Evolutionary conservation across 805 yeast genomes (phyloP).

Genomic region (Ogataea ramenticola): DNA sequence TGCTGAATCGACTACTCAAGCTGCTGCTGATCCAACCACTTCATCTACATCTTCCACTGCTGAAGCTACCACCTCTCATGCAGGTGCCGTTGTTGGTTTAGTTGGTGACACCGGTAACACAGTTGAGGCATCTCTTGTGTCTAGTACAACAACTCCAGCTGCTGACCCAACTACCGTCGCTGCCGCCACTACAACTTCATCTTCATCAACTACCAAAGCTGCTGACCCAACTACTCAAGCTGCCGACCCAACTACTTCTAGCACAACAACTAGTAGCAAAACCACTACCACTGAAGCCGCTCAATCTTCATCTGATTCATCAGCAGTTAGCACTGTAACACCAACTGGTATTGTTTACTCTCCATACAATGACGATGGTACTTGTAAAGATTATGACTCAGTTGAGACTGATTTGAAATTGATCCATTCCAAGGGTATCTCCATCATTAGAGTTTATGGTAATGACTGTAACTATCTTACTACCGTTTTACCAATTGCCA

Average conservation of each 20-base stretch:
- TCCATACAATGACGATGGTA: constrained; percentile 64
- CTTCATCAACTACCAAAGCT: constrained; percentile 3
- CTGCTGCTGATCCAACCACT: constrained; percentile 3
- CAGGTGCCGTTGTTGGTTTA: too few species aligned
- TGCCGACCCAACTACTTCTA: constrained; percentile 1
- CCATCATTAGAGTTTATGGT: constrained; percentile 71
- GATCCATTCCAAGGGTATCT: constrained; percentile 56
- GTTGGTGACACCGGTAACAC: too few species aligned
- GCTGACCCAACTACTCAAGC: not conserved
- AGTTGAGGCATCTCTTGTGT: too few species aligned
- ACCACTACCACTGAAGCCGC: constrained; percentile 3
- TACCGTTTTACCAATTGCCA: constrained; percentile 57
- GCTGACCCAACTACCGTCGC: constrained; percentile 5
- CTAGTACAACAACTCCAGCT: too few species aligned
- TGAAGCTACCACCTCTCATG: constrained; percentile 1
- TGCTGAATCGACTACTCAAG: constrained; percentile 9
- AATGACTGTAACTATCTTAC: constrained; percentile 72
- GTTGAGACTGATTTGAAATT: constrained; percentile 52
- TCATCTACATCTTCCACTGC: constrained; percentile 2
- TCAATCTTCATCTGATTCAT: constrained; percentile 16
- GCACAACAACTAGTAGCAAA: constrained; percentile 10
- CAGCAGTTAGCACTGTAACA: constrained; percentile 17
- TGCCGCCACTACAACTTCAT: constrained; percentile 7
- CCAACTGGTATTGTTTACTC: constrained; percentile 67
- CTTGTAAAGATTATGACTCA: constrained; percentile 53